These are phyloP conservation scores for Vitis riparia DNA, from an alignment of 164 flowering plant species.

Conservation along the genomic window DNA sequence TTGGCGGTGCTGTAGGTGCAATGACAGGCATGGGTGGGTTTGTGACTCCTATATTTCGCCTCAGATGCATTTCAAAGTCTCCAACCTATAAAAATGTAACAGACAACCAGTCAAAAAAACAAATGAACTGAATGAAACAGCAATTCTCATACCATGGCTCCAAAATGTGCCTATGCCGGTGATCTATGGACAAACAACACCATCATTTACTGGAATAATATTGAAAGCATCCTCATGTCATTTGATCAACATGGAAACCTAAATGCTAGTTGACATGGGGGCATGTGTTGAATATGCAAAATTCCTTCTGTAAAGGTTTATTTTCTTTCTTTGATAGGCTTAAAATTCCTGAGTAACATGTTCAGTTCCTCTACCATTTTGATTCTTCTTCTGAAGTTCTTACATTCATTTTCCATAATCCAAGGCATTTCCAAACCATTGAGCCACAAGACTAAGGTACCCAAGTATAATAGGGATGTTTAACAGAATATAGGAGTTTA, in stretches of 20 bases:
- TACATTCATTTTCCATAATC: too few species aligned
- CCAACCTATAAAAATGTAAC: slow-evolving; percentile 58
- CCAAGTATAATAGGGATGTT: too few species aligned
- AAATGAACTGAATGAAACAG: not conserved
- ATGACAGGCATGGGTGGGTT: slow-evolving; percentile 35
- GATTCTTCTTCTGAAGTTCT: too few species aligned
- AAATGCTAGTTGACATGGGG: not conserved
- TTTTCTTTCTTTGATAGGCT: too few species aligned
- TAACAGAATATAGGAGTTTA: slow-evolving; percentile 9
- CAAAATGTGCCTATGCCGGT: too few species aligned
- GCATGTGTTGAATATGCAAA: too few species aligned
- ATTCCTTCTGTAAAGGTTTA: too few species aligned
- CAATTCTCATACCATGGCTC: too few species aligned
- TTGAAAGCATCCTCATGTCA: not conserved
- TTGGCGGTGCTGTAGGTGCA: slow-evolving; percentile 52
- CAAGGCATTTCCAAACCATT: too few species aligned
- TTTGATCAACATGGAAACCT: not conserved
- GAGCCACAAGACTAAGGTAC: too few species aligned
- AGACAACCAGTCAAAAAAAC: not conserved
- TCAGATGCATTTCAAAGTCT: slow-evolving; percentile 85
- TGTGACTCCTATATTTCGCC: slow-evolving; percentile 60
- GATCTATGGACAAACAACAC: not conserved
- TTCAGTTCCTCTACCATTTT: too few species aligned
- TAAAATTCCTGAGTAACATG: too few species aligned
- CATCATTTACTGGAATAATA: not conserved